phyloP scores from a whole-genome alignment of 2,329 filamentous ascomycete genomes.

The Proliferodiscus dingleyae region DNA sequence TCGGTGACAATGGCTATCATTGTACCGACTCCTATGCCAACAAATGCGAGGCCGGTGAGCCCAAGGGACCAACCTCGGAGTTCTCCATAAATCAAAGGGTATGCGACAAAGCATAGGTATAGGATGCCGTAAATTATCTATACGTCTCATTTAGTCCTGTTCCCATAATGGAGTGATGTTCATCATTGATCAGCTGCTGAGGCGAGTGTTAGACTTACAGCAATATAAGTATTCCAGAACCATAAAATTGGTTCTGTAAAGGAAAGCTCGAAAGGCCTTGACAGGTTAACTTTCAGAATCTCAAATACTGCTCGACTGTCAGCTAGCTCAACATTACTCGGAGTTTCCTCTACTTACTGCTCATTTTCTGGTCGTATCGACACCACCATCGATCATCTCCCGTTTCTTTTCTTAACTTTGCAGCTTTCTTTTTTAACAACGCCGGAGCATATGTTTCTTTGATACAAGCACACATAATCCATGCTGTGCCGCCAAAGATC shows the following conservation, averaged over 20 bases:
- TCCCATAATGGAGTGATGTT: background rate
- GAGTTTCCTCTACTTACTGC: constrained; percentile 15
- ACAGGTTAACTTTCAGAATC: constrained; percentile 69
- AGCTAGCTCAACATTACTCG: constrained; percentile 1
- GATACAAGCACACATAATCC: constrained; percentile 53
- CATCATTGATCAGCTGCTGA: background rate
- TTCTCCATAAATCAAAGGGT: constrained; percentile 74
- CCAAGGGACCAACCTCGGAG: constrained; percentile 73
- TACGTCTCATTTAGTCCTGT: background rate
- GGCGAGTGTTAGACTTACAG: constrained; percentile 32
- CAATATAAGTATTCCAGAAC: constrained; percentile 65
- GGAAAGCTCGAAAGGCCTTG: constrained; percentile 71
- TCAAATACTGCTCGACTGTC: constrained; percentile 51
- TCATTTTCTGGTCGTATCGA: constrained; percentile 65
- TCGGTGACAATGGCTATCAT: constrained; percentile 58
- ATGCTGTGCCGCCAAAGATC: constrained; percentile 62
- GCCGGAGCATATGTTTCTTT: constrained; percentile 74
- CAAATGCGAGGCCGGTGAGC: constrained; percentile 70
- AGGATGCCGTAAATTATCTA: constrained; percentile 75
- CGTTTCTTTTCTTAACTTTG: constrained; percentile 59
- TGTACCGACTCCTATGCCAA: constrained; percentile 63
- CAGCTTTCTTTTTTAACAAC: constrained; percentile 63
- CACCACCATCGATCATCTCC: constrained; percentile 72
- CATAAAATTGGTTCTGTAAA: constrained; percentile 76
- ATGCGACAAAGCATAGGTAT: constrained; percentile 86